phyloP scores from a whole-genome alignment of 2,329 filamentous ascomycete genomes.

The Phoma sp. region DNA sequence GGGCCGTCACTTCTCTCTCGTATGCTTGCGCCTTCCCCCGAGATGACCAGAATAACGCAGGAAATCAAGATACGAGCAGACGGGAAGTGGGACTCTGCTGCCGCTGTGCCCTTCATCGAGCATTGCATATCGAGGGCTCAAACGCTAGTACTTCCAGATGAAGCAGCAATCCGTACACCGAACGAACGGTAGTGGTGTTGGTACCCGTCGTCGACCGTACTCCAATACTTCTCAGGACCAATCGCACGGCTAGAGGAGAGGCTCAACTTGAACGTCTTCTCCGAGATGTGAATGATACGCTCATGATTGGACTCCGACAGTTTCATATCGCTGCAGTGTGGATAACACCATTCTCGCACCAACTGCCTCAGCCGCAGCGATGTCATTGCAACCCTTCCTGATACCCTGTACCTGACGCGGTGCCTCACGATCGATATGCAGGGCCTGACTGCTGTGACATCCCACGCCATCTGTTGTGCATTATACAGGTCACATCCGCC shows the following conservation, averaged over 20 bases:
- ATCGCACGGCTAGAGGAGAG: no score
- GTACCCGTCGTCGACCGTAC: not conserved
- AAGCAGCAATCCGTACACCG: not conserved
- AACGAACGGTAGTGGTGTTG: not conserved
- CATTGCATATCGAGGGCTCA: not conserved
- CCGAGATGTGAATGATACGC: not conserved
- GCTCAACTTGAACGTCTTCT: not conserved
- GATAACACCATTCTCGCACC: not conserved
- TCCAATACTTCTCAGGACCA: not conserved
- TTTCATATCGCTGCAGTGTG: no score
- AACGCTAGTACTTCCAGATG: not conserved
- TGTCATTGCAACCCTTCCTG: not conserved
- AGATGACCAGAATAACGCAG: not conserved
- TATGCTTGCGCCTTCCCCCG: slow-evolving; percentile 15
- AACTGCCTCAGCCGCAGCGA: not conserved
- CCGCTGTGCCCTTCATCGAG: not conserved
- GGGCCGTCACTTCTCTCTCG: not conserved
- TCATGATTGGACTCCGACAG: no score
- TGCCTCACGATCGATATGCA: slow-evolving; percentile 1
- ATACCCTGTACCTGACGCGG: not conserved
- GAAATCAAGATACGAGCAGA: not conserved
- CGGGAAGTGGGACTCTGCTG: not conserved
- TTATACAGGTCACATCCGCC: slow-evolving; percentile 18
- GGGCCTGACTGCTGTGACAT: not conserved
- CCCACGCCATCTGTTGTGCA: slow-evolving; percentile 6